Base-by-base conservation (phyloP, 164 flowering plant species). In the Aristolochia contorta region DNA sequence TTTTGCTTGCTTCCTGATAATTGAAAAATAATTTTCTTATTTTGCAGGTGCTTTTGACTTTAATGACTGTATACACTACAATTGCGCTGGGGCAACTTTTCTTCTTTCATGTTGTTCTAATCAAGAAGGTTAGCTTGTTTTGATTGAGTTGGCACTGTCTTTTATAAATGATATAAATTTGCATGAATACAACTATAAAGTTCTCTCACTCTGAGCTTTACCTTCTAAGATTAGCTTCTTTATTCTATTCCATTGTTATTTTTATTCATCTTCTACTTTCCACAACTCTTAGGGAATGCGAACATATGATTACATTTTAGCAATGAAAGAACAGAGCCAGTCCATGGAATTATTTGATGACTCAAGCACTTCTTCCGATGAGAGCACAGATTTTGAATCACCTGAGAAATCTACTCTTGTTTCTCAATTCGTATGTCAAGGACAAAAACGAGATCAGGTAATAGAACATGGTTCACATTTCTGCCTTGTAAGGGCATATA, bases 61-160 rank as follows among this genome's bases (percentile, higher is more conserved):
- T 90, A 55, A 47, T 88, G 77, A 80, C 87, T 32, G 82, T 78
- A 30, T 93, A 93, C 63, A 68, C 92, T 55, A 74, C 89, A 47
- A 92, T 89, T n/a, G 99, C 99, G 37, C 61, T 93, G 61, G 95
- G 96, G 43, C 99, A 93, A 56, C 96, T 93, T 57, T 88, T 90
- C 73, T 79, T 93, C 78, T 93, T 93, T 72, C 99, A 93, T 61
- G 63, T 88, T 12, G 83, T 93, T 74, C 91, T 93, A 68, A 90
- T 93, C 64, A 79, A 80, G 58, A 93, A 90, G 99, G 98, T 93
- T 78, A 55, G 57, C 12, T 30, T 48, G n/a, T 21, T 23, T 18
- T 52, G 56, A 21, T 18, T 18, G 12, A 52, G n/a, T 22, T 52
- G 24, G 33, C 7, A 32, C 3, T 32, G 33, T 32, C 33, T 32